Conservation (phyloP, 805 yeast genomes). For the Schwanniomyces polymorphus region DNA sequence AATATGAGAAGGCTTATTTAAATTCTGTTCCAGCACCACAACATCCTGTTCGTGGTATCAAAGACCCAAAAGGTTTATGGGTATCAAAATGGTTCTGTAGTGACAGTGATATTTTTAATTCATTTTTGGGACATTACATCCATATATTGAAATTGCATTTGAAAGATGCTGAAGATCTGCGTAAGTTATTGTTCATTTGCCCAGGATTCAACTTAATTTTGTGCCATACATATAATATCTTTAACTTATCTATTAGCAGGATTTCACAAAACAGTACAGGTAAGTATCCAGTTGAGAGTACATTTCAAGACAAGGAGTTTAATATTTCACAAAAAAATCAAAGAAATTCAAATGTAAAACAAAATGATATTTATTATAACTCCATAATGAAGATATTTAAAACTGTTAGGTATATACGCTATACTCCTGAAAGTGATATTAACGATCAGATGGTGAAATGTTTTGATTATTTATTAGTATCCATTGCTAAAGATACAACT, state of each 20-base stretch:
- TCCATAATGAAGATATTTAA: constrained; percentile 41
- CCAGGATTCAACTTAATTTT: constrained; percentile 50
- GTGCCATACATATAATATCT: constrained; percentile 47
- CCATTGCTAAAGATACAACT: constrained; percentile 33
- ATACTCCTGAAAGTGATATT: constrained; percentile 14
- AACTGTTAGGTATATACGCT: constrained; percentile 36
- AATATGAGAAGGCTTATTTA: constrained; percentile 22
- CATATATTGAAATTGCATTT: constrained; percentile 17
- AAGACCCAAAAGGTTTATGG: constrained; percentile 64
- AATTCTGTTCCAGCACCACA: constrained; percentile 41
- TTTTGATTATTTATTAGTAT: constrained; percentile 34
- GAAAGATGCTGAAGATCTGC: constrained; percentile 2
- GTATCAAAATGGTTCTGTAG: constrained; percentile 58
- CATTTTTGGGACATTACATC: constrained; percentile 62
- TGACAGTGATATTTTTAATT: constrained; percentile 58
- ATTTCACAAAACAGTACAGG: constrained; percentile 13
- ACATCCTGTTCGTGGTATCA: constrained; percentile 48
- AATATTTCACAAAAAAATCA: background rate
- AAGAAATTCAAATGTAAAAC: constrained; percentile 14
- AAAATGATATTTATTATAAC: constrained; percentile 34
- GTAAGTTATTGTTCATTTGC: constrained; percentile 14
- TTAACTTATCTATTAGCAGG: constrained; percentile 28
- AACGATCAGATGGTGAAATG: constrained; percentile 13
- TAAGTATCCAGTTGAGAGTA: background rate
- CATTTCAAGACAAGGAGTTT: constrained; percentile 1